A percentile compares a stretch with the other conserved stretches of the same genome.
These are phyloP conservation scores for Suhomyces wounanorum DNA, from an alignment of 1,139 yeast species.

Conservation along the genomic window DNA sequence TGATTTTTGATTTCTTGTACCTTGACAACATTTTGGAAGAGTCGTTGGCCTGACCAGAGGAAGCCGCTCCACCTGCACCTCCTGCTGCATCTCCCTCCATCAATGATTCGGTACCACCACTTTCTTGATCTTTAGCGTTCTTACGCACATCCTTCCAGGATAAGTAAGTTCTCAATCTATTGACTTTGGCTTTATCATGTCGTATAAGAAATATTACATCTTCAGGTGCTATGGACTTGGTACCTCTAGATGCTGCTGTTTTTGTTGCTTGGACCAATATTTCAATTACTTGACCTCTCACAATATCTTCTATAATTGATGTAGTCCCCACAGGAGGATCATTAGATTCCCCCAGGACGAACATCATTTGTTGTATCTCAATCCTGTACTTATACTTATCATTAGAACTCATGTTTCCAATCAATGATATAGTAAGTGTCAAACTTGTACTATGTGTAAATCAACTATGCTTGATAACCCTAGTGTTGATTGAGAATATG, in stretches of 20 bases:
- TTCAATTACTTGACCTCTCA: slow-evolving; percentile 91
- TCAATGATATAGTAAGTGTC: not conserved
- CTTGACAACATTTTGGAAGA: slow-evolving; percentile 63
- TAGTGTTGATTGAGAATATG: not conserved
- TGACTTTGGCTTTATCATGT: slow-evolving; percentile 93
- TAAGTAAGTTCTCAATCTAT: slow-evolving; percentile 81
- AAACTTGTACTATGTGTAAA: not conserved
- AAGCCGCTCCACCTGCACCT: slow-evolving; percentile 34
- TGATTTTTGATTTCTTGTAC: slow-evolving; percentile 74
- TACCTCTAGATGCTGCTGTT: slow-evolving; percentile 78
- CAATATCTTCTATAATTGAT: slow-evolving; percentile 89
- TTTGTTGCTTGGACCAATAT: slow-evolving; percentile 76
- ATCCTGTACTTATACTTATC: slow-evolving; percentile 73
- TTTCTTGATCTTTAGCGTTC: slow-evolving; percentile 94
- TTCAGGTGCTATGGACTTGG: slow-evolving; percentile 85
- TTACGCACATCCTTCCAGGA: slow-evolving; percentile 98
- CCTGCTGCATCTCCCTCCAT: slow-evolving; percentile 44
- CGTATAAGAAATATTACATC: slow-evolving; percentile 90
- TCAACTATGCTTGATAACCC: slow-evolving; percentile 6
- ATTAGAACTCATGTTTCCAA: slow-evolving; percentile 8
- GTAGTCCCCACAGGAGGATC: slow-evolving; percentile 94
- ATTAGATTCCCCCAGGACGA: slow-evolving; percentile 91
- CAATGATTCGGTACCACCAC: slow-evolving; percentile 67
- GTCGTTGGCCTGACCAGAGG: slow-evolving; percentile 40
- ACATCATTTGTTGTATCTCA: slow-evolving; percentile 98